Conservation (phyloP, 2,329 filamentous ascomycete species). For the Trichoderma koningii region DNA sequence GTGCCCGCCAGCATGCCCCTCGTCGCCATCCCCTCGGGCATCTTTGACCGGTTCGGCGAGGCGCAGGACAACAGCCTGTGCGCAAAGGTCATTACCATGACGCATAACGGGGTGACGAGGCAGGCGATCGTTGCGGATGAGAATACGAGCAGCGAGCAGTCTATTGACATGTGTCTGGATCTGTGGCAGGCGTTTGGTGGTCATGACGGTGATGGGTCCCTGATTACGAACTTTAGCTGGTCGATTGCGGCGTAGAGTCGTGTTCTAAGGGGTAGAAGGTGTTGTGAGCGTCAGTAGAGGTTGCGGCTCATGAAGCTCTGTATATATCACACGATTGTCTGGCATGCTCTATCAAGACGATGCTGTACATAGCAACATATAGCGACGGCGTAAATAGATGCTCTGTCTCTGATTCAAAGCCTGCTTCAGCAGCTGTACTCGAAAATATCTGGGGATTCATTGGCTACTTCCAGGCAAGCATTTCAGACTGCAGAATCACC, state of each 20-base stretch:
- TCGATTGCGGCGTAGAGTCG: constrained; percentile 16
- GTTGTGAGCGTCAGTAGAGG: background rate
- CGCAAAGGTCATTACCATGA: constrained; percentile 29
- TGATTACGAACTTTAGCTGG: constrained; percentile 27
- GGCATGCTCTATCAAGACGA: background rate
- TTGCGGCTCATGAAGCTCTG: background rate
- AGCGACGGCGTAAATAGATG: background rate
- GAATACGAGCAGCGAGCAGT: constrained; percentile 27
- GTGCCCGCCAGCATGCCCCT: constrained; percentile 25
- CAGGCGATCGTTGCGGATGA: constrained; percentile 26
- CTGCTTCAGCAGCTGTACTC: background rate
- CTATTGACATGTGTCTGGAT: constrained; percentile 28
- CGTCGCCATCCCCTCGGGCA: constrained; percentile 19
- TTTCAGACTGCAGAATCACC: constrained; percentile 13
- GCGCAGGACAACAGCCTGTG: constrained; percentile 27
- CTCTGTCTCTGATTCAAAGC: background rate
- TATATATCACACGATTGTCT: constrained; percentile 9
- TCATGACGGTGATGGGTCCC: constrained; percentile 21
- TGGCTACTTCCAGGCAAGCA: constrained; percentile 15
- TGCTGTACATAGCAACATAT: constrained; percentile 7
- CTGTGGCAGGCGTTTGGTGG: constrained; percentile 28
- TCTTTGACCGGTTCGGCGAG: constrained; percentile 20
- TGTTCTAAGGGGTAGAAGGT: background rate
- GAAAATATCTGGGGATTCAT: background rate
- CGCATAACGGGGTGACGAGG: constrained; percentile 26